Conservation (phyloP, 371 early-diverging fungal species). For the Blakeslea trispora region DNA sequence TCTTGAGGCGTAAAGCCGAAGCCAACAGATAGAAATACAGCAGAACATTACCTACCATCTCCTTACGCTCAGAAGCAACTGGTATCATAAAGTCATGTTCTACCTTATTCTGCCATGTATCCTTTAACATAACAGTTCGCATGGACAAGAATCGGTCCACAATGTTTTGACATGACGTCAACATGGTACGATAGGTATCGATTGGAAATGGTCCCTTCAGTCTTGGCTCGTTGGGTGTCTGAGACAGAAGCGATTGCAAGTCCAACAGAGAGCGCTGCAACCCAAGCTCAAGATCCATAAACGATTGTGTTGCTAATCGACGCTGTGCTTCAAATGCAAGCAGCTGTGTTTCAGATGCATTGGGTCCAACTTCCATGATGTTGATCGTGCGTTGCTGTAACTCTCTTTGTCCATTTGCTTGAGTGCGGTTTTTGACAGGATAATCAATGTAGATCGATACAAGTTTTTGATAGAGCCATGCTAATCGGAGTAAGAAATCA, state of each 20-base stretch:
- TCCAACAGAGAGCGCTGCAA: slow-evolving; percentile 69
- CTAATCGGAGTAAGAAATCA: slow-evolving; percentile 62
- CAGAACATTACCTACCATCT: slow-evolving; percentile 71
- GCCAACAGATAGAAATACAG: slow-evolving; percentile 80
- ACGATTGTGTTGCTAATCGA: slow-evolving; percentile 41
- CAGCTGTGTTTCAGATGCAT: slow-evolving; percentile 33
- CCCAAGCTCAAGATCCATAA: slow-evolving; percentile 68
- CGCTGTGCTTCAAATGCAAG: slow-evolving; percentile 37
- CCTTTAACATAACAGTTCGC: slow-evolving; percentile 66
- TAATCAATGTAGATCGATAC: slow-evolving; percentile 61
- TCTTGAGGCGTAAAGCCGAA: slow-evolving; percentile 76
- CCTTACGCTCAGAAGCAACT: slow-evolving; percentile 58
- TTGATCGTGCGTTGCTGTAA: neutral
- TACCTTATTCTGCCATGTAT: slow-evolving; percentile 59
- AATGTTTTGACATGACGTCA: slow-evolving; percentile 70
- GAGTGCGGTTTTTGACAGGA: neutral
- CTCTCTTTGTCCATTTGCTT: neutral
- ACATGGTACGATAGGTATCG: slow-evolving; percentile 63
- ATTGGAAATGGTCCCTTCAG: slow-evolving; percentile 82
- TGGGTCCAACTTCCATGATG: slow-evolving; percentile 12
- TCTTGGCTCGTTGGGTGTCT: slow-evolving; percentile 83
- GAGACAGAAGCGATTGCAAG: slow-evolving; percentile 58
- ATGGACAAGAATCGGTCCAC: slow-evolving; percentile 73
- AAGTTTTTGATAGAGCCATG: slow-evolving; percentile 69
- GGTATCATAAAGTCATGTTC: slow-evolving; percentile 57